Percentiles rank a stretch among this genome's conserved stretches.
phyloP scores from a whole-genome alignment of 2,329 filamentous ascomycete species.

The Cladosporium sp. region DNA sequence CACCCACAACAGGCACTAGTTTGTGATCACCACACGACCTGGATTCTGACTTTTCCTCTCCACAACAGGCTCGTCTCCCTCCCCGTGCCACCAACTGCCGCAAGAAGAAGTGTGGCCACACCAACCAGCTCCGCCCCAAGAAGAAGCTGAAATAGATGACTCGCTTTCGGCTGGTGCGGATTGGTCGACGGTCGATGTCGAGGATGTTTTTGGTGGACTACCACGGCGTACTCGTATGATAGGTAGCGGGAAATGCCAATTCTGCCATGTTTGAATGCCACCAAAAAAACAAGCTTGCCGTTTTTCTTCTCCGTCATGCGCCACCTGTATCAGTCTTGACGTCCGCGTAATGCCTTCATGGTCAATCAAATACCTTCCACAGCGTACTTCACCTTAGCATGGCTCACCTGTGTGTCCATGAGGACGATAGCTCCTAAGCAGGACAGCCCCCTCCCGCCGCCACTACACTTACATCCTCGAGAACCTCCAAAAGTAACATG shows the following conservation, averaged over 20 bases:
- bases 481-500: too few relatives aligned
- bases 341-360: too few relatives aligned
- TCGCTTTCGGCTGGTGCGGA: conserved; percentile 34
- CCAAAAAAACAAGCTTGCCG: conserved; percentile 3
- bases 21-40: conserved; percentile 21
- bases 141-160: conserved; percentile 96
- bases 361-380: too few relatives aligned
- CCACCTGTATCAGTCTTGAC: too few relatives aligned
- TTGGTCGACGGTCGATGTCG: conserved; percentile 6
- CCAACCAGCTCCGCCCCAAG: conserved; percentile 99
- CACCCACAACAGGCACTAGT: not conserved
- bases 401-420: too few relatives aligned
- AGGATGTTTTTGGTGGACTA: conserved; percentile 13
- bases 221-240: conserved; percentile 9
- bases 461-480: too few relatives aligned
- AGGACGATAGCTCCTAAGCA: too few relatives aligned
- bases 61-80: conserved; percentile 69
- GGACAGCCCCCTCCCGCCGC: too few relatives aligned
- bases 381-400: too few relatives aligned
- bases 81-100: conserved; percentile 99
- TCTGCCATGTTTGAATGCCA: conserved; percentile 14
- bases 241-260: conserved; percentile 14
- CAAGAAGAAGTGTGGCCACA: conserved; percentile 99
- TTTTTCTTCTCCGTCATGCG: not conserved
- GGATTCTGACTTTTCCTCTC: conserved; percentile 8